phyloP scores from a whole-genome alignment of 805 yeast species.

The Starmerella etchellsii region DNA sequence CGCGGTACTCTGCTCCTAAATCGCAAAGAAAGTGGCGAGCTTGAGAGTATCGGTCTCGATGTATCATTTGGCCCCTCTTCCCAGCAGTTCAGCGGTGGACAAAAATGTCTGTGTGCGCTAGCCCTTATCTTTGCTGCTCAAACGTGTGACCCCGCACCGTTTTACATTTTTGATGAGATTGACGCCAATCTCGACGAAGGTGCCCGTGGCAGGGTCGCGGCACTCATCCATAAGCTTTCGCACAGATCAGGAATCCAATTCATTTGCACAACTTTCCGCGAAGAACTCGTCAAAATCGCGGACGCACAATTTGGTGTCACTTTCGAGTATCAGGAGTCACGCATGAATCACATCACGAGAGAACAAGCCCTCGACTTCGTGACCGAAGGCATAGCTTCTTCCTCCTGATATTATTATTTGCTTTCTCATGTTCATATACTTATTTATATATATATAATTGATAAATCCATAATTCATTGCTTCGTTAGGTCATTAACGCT shows the following conservation, averaged over 20 bases:
- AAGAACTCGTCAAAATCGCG: constrained; percentile 81
- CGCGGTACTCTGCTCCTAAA: constrained; percentile 61
- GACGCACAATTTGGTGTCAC: constrained; percentile 79
- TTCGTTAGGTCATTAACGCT: background rate
- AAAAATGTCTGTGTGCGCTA: constrained; percentile 90
- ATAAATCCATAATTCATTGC: background rate
- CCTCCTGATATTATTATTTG: background rate
- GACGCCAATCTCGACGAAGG: constrained; percentile 93
- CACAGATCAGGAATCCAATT: constrained; percentile 42
- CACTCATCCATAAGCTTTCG: constrained; percentile 53
- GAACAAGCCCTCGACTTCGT: constrained; percentile 74
- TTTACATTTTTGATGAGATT: constrained; percentile 88
- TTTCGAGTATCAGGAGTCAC: constrained; percentile 69
- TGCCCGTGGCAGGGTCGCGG: constrained; percentile 78
- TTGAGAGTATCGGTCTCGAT: constrained; percentile 68
- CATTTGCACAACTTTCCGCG: constrained; percentile 90
- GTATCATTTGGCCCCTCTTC: constrained; percentile 88
- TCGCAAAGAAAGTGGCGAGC: constrained; percentile 27
- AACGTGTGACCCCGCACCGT: constrained; percentile 92
- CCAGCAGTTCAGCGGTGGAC: constrained; percentile 85
- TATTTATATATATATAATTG: no score
- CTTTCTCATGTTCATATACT: background rate
- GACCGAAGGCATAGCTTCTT: constrained; percentile 27
- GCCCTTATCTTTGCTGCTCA: constrained; percentile 90
- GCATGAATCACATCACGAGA: constrained; percentile 54